Evolutionary conservation across 1,139 yeast species (phyloP).

Genomic region (Geotrichum citri-aurantii): DNA sequence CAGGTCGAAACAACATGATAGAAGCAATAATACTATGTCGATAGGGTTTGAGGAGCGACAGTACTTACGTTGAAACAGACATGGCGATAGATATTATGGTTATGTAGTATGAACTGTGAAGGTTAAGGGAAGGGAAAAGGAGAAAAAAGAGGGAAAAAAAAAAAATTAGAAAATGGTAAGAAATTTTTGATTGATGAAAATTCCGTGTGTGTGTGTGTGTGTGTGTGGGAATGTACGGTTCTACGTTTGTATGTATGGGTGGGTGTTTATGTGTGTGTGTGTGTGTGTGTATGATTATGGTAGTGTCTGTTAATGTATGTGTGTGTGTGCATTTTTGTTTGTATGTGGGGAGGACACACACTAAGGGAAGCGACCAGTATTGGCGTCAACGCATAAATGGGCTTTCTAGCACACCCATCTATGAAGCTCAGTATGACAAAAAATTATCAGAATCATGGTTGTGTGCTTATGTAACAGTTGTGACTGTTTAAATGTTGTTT

Average conservation of each 20-base stretch:
- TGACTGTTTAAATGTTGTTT: background rate
- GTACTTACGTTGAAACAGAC: constrained; percentile 15
- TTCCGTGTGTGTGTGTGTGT: background rate
- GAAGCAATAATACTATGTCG: background rate
- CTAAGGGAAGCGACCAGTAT: background rate
- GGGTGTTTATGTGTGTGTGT: background rate
- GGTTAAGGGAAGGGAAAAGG: background rate
- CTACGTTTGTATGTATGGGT: background rate
- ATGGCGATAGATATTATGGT: constrained; percentile 11
- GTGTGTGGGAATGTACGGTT: background rate
- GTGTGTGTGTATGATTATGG: background rate
- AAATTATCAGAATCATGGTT: background rate
- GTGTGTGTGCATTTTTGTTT: background rate
- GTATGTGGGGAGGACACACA: background rate
- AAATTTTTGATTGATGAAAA: background rate
- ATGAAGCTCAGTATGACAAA: background rate
- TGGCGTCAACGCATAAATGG: background rate
- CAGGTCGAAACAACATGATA: no score
- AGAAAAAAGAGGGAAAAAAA: background rate
- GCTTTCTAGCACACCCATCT: no score
- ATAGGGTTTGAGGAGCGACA: background rate
- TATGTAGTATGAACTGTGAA: constrained; percentile 2
- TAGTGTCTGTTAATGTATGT: no score
- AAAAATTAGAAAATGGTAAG: background rate
- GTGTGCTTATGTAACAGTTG: background rate